phyloP scores from a whole-genome alignment of 257 asterid genomes.

The Solanum paucissectum region DNA sequence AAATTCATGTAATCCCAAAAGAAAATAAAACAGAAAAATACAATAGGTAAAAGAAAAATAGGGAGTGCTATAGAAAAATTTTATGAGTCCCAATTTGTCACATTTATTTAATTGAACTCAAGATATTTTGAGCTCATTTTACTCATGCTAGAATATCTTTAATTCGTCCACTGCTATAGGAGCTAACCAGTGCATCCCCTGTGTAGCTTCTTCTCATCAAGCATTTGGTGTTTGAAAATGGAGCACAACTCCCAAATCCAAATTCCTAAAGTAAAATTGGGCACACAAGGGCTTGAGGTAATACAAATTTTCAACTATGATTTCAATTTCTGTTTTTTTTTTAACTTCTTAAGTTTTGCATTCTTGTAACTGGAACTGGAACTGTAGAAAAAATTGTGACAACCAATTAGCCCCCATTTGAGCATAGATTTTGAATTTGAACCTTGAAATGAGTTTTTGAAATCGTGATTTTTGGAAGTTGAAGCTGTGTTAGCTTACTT shows the following conservation, averaged over 20 bases:
- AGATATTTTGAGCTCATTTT: neutral
- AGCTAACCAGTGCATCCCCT: neutral
- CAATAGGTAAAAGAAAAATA: neutral
- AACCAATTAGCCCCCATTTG: neutral
- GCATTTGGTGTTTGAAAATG: neutral
- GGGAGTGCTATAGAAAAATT: too few species aligned
- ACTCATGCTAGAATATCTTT: too few species aligned
- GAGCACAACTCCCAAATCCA: slow-evolving; percentile 1
- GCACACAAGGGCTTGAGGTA: slow-evolving; percentile 55
- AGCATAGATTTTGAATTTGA: neutral
- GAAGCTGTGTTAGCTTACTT: neutral
- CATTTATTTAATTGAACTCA: neutral
- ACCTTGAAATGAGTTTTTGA: neutral
- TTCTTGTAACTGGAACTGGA: neutral
- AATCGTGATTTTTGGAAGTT: neutral
- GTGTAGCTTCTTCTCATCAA: neutral
- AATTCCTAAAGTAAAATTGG: slow-evolving; percentile 42
- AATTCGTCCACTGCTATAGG: neutral
- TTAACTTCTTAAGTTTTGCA: neutral
- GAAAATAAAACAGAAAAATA: too few species aligned
- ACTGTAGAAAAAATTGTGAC: neutral
- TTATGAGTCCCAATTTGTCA: too few species aligned
- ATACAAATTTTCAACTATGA: neutral
- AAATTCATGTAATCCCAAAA: too few species aligned
- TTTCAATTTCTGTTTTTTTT: neutral